Percentiles rank a stretch among this genome's conserved stretches.
Conservation (phyloP, 23 red algal species). For the Cyanidium caldarium region DNA sequence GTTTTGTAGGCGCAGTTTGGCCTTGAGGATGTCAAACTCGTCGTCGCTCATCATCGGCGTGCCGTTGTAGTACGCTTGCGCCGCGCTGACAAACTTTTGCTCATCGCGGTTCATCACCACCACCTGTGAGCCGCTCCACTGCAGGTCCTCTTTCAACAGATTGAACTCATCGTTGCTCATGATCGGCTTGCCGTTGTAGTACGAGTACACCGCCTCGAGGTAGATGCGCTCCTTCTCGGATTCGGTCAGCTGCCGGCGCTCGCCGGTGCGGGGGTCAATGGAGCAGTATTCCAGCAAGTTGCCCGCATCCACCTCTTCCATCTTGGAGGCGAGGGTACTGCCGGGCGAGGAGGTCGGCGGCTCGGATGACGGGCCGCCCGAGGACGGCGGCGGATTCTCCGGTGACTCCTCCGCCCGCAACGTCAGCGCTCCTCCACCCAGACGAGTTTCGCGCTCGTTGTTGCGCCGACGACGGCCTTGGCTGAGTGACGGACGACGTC, state of each 20-base stretch:
- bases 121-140: slow-evolving; percentile 82
- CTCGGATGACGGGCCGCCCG: too few relatives aligned
- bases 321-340: too few relatives aligned
- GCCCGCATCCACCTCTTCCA: too few relatives aligned
- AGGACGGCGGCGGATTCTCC: too few relatives aligned
- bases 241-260: slow-evolving; percentile 15
- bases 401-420: too few relatives aligned
- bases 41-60: slow-evolving; percentile 56
- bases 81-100: slow-evolving; percentile 69
- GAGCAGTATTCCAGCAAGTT: slow-evolving; percentile 66
- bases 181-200: slow-evolving; percentile 41
- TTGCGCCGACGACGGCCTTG: too few relatives aligned
- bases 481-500: too few relatives aligned
- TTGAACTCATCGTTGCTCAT: slow-evolving; percentile 82
- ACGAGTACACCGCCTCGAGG: slow-evolving; percentile 65
- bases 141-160: slow-evolving; percentile 80
- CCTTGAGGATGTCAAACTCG: slow-evolving; percentile 81
- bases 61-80: slow-evolving; percentile 47
- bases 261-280: slow-evolving; percentile 46
- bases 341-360: too few relatives aligned
- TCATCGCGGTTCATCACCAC: slow-evolving; percentile 64
- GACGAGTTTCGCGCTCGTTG: too few relatives aligned
- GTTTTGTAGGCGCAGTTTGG: slow-evolving; percentile 19
- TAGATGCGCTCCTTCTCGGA: slow-evolving; percentile 75
- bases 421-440: too few relatives aligned